Conservation (phyloP, 2,329 filamentous ascomycete species). For the Piedraia hortae region DNA sequence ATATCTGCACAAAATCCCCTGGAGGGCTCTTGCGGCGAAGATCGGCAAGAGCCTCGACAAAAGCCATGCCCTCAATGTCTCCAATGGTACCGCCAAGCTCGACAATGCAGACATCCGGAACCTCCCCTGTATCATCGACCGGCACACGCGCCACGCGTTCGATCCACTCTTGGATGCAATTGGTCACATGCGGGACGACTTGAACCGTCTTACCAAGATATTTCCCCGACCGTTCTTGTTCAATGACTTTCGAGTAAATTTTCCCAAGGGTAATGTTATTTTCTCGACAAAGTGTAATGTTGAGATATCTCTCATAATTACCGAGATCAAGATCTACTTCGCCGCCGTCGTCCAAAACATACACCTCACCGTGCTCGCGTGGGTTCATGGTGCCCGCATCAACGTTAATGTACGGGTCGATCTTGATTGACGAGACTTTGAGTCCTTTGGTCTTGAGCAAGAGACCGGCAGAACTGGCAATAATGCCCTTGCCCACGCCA, state of each 20-base stretch:
- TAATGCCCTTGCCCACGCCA: slow-evolving; percentile 16
- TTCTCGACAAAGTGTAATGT: slow-evolving; percentile 53
- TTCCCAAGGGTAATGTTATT: slow-evolving; percentile 97
- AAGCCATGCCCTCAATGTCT: slow-evolving; percentile 68
- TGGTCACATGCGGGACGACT: slow-evolving; percentile 75
- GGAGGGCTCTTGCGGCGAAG: slow-evolving; percentile 43
- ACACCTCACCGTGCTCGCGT: slow-evolving; percentile 62
- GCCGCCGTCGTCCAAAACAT: slow-evolving; percentile 61
- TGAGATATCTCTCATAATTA: slow-evolving; percentile 59
- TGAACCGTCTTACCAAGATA: slow-evolving; percentile 81
- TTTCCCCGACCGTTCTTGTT: slow-evolving; percentile 41
- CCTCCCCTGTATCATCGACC: slow-evolving; percentile 55
- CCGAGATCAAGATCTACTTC: slow-evolving; percentile 50
- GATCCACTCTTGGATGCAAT: slow-evolving; percentile 82
- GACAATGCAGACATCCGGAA: slow-evolving; percentile 80
- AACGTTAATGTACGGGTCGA: slow-evolving; percentile 49
- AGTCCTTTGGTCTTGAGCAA: slow-evolving; percentile 57
- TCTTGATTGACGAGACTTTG: slow-evolving; percentile 42
- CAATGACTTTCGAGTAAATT: slow-evolving; percentile 73
- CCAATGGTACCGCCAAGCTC: slow-evolving; percentile 42
- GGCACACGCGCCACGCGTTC: slow-evolving; percentile 60
- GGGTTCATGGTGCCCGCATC: slow-evolving; percentile 49
- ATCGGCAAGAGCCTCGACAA: slow-evolving; percentile 65
- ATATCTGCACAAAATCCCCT: slow-evolving; percentile 65
- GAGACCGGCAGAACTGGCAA: slow-evolving; percentile 42